Percentiles rank a stretch among this genome's conserved stretches.
These are phyloP conservation scores for Salvia hispanica DNA, from an alignment of 257 asterid genomes.

Conservation along the genomic window DNA sequence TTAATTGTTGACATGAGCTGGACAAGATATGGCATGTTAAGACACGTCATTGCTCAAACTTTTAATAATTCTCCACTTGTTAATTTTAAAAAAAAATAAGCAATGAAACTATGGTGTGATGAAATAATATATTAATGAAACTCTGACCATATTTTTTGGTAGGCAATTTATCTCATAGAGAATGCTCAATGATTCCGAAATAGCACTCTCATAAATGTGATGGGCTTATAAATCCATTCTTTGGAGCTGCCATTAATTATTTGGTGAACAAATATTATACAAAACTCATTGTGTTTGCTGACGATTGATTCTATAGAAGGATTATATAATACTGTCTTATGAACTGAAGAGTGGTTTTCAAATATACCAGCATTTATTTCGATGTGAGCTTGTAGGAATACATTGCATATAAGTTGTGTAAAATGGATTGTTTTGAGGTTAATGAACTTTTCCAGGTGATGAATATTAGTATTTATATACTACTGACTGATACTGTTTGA, in stretches of 20 bases:
- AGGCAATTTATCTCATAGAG: background rate
- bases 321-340: background rate
- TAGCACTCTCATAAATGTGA: background rate
- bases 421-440: background rate
- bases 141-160: background rate
- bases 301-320: background rate
- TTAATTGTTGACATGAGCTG: too few relatives aligned
- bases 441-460: too few relatives aligned
- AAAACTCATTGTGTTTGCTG: background rate
- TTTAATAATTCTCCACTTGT: too few relatives aligned
- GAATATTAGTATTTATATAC: too few relatives aligned
- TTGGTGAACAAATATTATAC: background rate
- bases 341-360: background rate
- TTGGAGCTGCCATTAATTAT: background rate
- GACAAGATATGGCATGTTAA: too few relatives aligned
- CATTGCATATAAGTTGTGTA: background rate
- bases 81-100: too few relatives aligned
- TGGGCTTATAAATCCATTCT: background rate
- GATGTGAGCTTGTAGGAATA: background rate
- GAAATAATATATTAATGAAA: conserved; percentile 3
- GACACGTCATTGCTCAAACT: too few relatives aligned
- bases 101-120: background rate
- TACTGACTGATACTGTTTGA: too few relatives aligned
- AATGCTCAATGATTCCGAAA: background rate
- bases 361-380: background rate